Evolutionary conservation across 202 grass and related monocot genomes (phyloP).

Genomic region (Carex sylvatica): DNA sequence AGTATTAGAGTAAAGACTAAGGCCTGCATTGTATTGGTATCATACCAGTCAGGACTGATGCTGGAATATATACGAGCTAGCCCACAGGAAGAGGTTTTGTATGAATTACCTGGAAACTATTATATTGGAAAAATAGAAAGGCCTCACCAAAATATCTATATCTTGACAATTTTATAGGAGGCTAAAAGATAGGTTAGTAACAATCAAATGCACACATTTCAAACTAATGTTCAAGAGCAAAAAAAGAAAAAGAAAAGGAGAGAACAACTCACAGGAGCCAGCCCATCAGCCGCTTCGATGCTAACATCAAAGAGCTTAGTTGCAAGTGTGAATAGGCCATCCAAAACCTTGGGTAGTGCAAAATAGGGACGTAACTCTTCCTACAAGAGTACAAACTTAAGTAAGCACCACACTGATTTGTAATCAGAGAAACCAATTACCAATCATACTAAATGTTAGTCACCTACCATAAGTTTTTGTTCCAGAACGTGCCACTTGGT

Average conservation of each 20-base stretch:
- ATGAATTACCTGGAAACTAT: background rate
- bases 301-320: conserved; percentile 86
- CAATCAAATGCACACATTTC: background rate
- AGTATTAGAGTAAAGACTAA: conserved; percentile 20
- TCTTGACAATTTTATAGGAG: background rate
- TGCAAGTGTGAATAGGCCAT: conserved; percentile 88
- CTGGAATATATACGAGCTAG: background rate
- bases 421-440: background rate
- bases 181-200: background rate
- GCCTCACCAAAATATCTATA: background rate
- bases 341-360: conserved; percentile 90
- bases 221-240: conserved; percentile 5
- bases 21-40: background rate
- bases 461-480: background rate
- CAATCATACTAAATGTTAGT: background rate
- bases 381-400: conserved; percentile 35
- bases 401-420: background rate
- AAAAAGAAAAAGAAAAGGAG: background rate
- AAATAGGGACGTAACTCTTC: conserved; percentile 95
- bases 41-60: conserved; percentile 3
- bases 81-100: background rate
- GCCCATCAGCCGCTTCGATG: conserved; percentile 77
- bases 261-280: conserved; percentile 70
- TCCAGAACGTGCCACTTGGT: background rate
- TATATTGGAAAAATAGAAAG: background rate